These are phyloP conservation scores for Themeda triandra DNA, from an alignment of 176 grass and related monocot species.

Conservation along the genomic window DNA sequence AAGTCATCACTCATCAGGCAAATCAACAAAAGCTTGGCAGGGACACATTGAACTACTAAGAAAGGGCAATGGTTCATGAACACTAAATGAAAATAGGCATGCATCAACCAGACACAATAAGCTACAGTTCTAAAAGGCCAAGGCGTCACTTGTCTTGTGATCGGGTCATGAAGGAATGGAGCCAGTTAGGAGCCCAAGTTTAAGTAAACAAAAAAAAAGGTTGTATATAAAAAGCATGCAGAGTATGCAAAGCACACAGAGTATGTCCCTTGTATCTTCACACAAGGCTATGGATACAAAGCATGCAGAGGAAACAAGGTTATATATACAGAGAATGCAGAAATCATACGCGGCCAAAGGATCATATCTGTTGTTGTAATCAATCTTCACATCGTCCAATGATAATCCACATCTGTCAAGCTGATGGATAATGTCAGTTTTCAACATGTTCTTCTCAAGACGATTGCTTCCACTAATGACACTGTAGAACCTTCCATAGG, in stretches of 20 bases:
- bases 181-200: background rate
- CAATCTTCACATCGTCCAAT: constrained; percentile 70
- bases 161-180: background rate
- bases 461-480: background rate
- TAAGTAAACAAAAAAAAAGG: constrained; percentile 2
- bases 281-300: background rate
- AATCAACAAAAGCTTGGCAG: background rate
- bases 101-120: constrained; percentile 18
- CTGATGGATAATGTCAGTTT: constrained; percentile 83
- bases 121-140: background rate
- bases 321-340: background rate
- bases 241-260: constrained; percentile 47
- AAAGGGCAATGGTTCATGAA: constrained; percentile 9
- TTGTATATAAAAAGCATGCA: background rate
- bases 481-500: constrained; percentile 58
- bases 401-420: constrained; percentile 71
- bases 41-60: constrained; percentile 4
- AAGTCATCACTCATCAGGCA: background rate
- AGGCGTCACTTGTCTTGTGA: background rate
- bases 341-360: constrained; percentile 51
- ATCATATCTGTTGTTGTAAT: constrained; percentile 72
- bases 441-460: constrained; percentile 62
- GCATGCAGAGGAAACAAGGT: background rate
- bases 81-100: constrained; percentile 3
- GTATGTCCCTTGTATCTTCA: constrained; percentile 75